Base-by-base conservation (phyloP, 1,139 yeast species). In the Protomyces inouyei region DNA sequence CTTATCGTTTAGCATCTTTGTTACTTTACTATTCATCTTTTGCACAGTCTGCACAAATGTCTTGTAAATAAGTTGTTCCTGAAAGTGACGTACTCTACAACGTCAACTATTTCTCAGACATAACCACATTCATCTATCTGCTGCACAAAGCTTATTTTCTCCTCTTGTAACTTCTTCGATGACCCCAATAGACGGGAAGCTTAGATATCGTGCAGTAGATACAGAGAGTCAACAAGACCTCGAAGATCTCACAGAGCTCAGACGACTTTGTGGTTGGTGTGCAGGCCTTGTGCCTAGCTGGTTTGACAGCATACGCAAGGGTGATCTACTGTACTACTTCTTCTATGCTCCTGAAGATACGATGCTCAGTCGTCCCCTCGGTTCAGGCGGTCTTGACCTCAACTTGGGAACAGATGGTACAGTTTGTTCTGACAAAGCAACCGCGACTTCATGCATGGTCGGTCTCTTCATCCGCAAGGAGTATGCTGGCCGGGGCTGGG, bases 311-410 rank as follows among this genome's bases (percentile, higher is more conserved):
- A 21, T 48, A 23, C 18, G 28, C 38, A 40, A 38, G 14, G 61
- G 61, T 4, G 61, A 57, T 35, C 52, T 57, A 32, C 35, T 51
- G 18, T 57, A 57, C 55, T 57, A 40, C 55, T 28, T 57, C 32
- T 25, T 57, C n/a, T 57, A 57, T 45, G 46, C 45, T 21, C 25
- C 36, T 12, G 51, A 51, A 6, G 55, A 25, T n/a, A 36, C n/a
- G 14, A 18, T 16, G 43, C 21, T 18, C 21, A 16, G 36, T 5
- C 36, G 37, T 14, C 45, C 43, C 21, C 37, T 57, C 14, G 61
- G 61, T n/a, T 57, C 61, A 9, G 61, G 61, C 5, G 61, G 55
- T 9, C 36, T 57, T n/a, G 61, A 57, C 23, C 28, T 57, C 55
- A 25, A 36, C 12, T 23, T 53, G 55, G 32, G 51, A 18, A 16